Evolutionary conservation across 176 grass and related monocot species (phyloP), one percentile per base, ranked within the genome.

Genomic region (Avena atlantica): DNA sequence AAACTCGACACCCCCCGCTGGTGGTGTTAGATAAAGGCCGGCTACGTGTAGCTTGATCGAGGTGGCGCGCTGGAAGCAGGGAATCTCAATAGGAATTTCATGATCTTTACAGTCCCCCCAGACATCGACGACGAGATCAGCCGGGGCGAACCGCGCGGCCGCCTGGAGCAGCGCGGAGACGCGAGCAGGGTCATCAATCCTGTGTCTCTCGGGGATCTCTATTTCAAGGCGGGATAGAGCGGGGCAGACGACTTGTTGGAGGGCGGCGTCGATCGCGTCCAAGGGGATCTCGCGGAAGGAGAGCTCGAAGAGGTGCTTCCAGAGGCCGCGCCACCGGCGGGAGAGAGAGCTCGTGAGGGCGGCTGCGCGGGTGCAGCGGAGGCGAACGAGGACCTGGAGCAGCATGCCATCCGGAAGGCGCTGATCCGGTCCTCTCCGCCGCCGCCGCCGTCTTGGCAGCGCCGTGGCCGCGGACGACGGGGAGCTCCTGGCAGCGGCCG

Each of bases 391-490:
- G 12, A 66, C 6, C 12, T 66, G 25, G 63, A 66, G 63, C 63
- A 66, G 63, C 25, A 66, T 1, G 5, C 34, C 63, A 3, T 66
- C 63, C 25, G 63, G 63, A 66, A 66, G 63, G 23, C 13, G 12
- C 63, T 66, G 63, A 66, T 66, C 25, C 63, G 24, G 63, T 66
- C 63, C 25, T 66, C 25, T 65, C 62, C 62, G 62, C 62, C 62
- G 62, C 62, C 62, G 62, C 62, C 24, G 1, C 37, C 37, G 37
- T 65, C 62, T 29, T 12, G 24, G 62, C 62, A 65, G 62, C 3
- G 24, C 4, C 52, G 52, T 17, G 23, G 55, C 55, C 14, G 17
- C 1, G 55, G 8, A 20, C 55, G 55, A 58, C 17, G 55, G 55
- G 13, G 55, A 58, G 17, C 12, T 66, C 63, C 12, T 65, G 9